Evolutionary conservation across 192 early-diverging fungal genomes (phyloP).

Genomic region (Mortierella hygrophila): DNA sequence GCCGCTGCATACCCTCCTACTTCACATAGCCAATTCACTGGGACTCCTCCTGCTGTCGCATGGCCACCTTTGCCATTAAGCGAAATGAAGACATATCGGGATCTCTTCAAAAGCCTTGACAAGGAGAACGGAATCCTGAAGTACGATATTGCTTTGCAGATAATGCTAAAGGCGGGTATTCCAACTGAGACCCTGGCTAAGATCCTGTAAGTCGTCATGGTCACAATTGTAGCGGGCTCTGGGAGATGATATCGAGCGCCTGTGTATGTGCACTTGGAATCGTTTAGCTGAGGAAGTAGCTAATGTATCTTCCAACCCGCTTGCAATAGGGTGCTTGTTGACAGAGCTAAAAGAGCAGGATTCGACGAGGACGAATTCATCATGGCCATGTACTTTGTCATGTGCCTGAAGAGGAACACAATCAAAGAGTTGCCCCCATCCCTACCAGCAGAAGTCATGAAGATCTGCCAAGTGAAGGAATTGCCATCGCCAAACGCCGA

Average conservation of each 20-base stretch:
- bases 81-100: neutral
- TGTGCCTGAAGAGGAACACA: neutral
- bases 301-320: neutral
- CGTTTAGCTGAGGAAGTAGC: neutral
- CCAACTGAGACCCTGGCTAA: neutral
- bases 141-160: neutral
- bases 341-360: conserved; percentile 2
- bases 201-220: neutral
- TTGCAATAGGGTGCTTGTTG: conserved; percentile 4
- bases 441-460: neutral
- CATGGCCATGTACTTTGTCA: neutral
- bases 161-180: neutral
- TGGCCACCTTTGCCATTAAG: neutral
- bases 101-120: neutral
- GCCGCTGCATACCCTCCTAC: neutral
- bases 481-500: neutral
- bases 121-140: neutral
- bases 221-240: neutral
- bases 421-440: neutral
- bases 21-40: neutral
- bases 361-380: neutral
- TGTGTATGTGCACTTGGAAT: neutral
- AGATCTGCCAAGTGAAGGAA: neutral
- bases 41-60: too few relatives aligned
- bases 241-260: too few relatives aligned